Evolutionary conservation across 2,329 filamentous ascomycete genomes (phyloP).

Genomic region (Penicillium thymicola): DNA sequence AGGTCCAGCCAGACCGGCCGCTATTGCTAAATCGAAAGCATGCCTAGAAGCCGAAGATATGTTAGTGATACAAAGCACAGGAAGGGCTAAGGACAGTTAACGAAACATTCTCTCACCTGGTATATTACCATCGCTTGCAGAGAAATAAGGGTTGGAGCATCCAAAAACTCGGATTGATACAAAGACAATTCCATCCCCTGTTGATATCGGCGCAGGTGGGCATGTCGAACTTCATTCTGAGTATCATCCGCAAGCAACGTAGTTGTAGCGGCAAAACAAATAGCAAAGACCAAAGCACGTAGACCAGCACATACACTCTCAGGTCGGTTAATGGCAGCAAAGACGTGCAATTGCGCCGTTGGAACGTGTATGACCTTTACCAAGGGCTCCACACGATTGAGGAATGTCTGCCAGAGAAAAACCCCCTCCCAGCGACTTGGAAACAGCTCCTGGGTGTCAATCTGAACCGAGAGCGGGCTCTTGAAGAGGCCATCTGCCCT

Average conservation of each 20-base stretch:
- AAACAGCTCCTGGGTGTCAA: constrained; percentile 15
- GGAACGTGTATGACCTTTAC: constrained; percentile 31
- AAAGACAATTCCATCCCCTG: constrained; percentile 39
- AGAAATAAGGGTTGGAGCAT: constrained; percentile 37
- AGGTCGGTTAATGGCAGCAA: constrained; percentile 28
- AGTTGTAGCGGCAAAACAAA: constrained; percentile 28
- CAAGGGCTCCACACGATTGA: constrained; percentile 28
- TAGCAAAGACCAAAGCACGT: constrained; percentile 27
- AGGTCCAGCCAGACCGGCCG: constrained; percentile 42
- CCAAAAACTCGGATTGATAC: constrained; percentile 41
- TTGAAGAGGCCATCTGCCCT: constrained; percentile 24
- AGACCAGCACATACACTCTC: constrained; percentile 18
- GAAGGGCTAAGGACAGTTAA: too few relatives aligned
- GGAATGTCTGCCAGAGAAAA: constrained; percentile 29
- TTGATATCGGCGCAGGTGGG: constrained; percentile 21
- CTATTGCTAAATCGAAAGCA: constrained; percentile 23
- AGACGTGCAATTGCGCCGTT: constrained; percentile 25
- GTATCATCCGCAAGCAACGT: constrained; percentile 17
- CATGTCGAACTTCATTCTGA: constrained; percentile 8
- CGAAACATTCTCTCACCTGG: constrained; percentile 25
- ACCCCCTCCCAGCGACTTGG: constrained; percentile 25
- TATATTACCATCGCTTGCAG: constrained; percentile 39
- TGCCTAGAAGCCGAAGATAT: constrained; percentile 8
- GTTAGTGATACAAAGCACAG: not conserved
- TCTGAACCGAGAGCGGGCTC: constrained; percentile 14